Conservation (phyloP, 2,329 filamentous ascomycete genomes). For the Talaromyces rugulosus region DNA sequence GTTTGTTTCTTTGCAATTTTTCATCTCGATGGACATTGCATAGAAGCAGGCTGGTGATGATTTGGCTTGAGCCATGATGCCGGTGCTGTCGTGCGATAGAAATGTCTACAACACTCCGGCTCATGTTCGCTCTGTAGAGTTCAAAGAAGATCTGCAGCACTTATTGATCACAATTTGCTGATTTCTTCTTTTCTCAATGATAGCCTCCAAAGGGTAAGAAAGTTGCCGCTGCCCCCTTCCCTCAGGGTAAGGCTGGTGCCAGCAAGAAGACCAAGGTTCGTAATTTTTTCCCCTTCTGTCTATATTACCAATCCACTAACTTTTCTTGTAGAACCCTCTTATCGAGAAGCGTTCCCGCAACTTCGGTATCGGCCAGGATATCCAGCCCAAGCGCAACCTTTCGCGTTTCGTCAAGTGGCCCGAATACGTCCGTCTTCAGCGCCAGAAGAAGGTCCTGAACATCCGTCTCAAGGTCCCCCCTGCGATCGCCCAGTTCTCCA, state of each 20-base stretch:
- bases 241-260: conserved; percentile 79
- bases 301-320: conserved; percentile 5
- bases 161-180: conserved; percentile 78
- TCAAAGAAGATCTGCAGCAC: conserved; percentile 68
- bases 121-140: conserved; percentile 75
- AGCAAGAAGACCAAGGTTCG: conserved; percentile 97
- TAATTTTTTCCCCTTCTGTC: conserved; percentile 26
- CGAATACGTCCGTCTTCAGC: conserved; percentile 97
- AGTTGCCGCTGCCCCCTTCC: conserved; percentile 94
- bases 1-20: conserved; percentile 20
- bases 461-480: conserved; percentile 98
- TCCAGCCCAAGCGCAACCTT: conserved; percentile 93
- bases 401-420: conserved; percentile 99
- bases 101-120: conserved; percentile 12
- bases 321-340: conserved; percentile 76
- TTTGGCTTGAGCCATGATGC: conserved; percentile 57
- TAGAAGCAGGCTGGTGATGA: conserved; percentile 34
- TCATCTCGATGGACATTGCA: neutral
- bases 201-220: conserved; percentile 99
- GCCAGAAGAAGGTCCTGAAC: conserved; percentile 92
- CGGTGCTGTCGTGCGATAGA: conserved; percentile 15
- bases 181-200: conserved; percentile 99
- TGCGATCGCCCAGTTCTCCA: conserved; percentile 94
- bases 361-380: conserved; percentile 98
- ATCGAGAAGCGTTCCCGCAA: conserved; percentile 97